Percentiles rank a stretch among this genome's conserved stretches.
Conservation (phyloP, 177 flowering plant genomes). For the Tripterygium wilfordii region DNA sequence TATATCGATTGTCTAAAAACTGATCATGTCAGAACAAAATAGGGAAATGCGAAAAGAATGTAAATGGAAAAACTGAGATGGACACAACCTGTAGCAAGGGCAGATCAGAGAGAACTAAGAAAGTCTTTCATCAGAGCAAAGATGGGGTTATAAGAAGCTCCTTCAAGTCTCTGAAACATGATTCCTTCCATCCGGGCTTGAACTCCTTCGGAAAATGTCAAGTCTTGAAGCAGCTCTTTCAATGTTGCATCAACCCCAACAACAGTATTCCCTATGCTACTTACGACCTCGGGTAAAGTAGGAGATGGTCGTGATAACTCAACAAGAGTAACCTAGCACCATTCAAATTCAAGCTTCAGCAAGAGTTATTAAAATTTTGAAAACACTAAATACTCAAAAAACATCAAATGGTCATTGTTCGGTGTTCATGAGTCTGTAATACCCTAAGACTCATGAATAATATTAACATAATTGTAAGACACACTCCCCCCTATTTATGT, state of each 20-base stretch:
- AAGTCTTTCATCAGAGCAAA: slow-evolving; percentile 56
- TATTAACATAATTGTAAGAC: no score
- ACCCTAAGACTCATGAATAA: no score
- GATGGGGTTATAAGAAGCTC: slow-evolving; percentile 41
- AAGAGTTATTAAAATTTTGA: no score
- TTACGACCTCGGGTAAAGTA: slow-evolving; percentile 57
- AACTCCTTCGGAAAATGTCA: slow-evolving; percentile 56
- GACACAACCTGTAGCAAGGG: not conserved
- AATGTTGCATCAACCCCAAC: slow-evolving; percentile 58
- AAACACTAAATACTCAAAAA: no score
- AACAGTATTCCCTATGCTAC: slow-evolving; percentile 55
- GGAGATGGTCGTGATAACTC: slow-evolving; percentile 75
- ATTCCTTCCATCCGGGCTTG: slow-evolving; percentile 96
- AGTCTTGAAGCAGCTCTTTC: slow-evolving; percentile 48
- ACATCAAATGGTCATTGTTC: no score
- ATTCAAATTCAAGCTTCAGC: slow-evolving; percentile 1
- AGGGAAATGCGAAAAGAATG: no score
- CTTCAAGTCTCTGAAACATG: slow-evolving; percentile 57
- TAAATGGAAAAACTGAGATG: no score
- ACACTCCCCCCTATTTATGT: no score
- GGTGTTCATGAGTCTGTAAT: not conserved
- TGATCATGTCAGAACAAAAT: no score
- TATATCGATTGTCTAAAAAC: no score
- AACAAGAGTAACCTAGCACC: slow-evolving; percentile 66
- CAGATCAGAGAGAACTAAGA: slow-evolving; percentile 56